A percentile compares a stretch with the other conserved stretches of the same genome.
These are phyloP conservation scores for Suhomyces kilbournensis DNA, from an alignment of 805 yeast genomes.

Conservation along the genomic window DNA sequence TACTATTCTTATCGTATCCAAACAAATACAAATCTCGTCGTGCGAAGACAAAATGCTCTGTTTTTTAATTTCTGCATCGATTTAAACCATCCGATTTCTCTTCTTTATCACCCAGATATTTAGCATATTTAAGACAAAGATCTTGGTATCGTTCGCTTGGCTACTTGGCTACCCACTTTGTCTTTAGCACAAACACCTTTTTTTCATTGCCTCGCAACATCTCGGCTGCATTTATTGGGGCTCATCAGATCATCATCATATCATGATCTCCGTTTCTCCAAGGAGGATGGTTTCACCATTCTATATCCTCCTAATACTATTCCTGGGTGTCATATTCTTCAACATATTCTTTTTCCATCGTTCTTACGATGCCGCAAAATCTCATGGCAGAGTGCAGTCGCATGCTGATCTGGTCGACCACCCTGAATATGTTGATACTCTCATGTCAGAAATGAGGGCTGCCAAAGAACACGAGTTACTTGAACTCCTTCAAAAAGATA, in stretches of 20 bases:
- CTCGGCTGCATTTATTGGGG: background rate
- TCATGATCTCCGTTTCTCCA: constrained; percentile 5
- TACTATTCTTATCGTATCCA: background rate
- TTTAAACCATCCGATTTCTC: background rate
- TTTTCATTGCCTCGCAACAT: background rate
- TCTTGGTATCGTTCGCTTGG: background rate
- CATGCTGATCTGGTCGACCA: constrained; percentile 6
- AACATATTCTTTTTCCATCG: constrained; percentile 7
- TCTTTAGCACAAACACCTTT: background rate
- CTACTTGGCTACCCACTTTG: background rate
- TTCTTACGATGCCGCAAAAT: background rate
- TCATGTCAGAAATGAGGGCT: constrained; percentile 6
- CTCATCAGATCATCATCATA: background rate
- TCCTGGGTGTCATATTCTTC: constrained; percentile 7
- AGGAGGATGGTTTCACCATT: constrained; percentile 12
- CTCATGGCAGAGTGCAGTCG: background rate
- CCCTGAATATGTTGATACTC: constrained; percentile 4
- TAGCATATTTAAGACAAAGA: background rate
- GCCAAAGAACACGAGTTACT: constrained; percentile 10
- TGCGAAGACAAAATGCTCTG: background rate
- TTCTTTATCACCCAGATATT: background rate
- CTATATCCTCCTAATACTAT: constrained; percentile 6
- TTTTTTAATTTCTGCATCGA: background rate
- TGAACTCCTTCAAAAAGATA: constrained; percentile 7
- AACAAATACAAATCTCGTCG: background rate